A percentile compares a stretch with the other conserved stretches of the same genome.
Conservation (phyloP, 352 stramenopile genomes). For the Phytophthora megakarya region DNA sequence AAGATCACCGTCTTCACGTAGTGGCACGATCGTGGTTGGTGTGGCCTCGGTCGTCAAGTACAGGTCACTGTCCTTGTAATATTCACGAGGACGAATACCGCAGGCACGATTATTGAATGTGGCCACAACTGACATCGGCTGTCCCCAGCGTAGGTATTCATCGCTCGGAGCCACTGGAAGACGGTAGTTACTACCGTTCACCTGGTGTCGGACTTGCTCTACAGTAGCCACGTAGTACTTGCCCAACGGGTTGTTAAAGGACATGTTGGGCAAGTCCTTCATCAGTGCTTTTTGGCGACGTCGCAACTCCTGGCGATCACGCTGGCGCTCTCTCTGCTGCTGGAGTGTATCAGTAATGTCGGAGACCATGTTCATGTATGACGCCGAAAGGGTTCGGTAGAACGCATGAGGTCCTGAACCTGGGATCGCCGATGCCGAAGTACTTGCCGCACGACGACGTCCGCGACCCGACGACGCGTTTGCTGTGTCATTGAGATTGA, state of each 20-base stretch:
- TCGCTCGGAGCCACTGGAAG: slow-evolving; percentile 35
- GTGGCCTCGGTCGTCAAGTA: slow-evolving; percentile 75
- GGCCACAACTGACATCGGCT: slow-evolving; percentile 64
- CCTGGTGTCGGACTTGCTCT: slow-evolving; percentile 45
- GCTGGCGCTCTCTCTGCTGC: slow-evolving; percentile 47
- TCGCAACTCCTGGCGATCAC: slow-evolving; percentile 54
- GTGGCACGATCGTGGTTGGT: slow-evolving; percentile 61
- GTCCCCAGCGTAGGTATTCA: slow-evolving; percentile 63
- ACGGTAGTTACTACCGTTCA: slow-evolving; percentile 34
- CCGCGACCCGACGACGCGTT: slow-evolving; percentile 28
- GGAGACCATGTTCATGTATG: slow-evolving; percentile 46
- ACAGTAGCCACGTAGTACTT: slow-evolving; percentile 68
- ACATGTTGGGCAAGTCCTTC: slow-evolving; percentile 82
- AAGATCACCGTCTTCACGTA: slow-evolving; percentile 69
- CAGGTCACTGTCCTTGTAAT: slow-evolving; percentile 78
- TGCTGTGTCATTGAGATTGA: slow-evolving; percentile 12
- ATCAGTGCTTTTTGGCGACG: slow-evolving; percentile 56
- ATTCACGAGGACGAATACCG: slow-evolving; percentile 68
- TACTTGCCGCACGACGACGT: slow-evolving; percentile 48
- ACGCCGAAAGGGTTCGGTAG: slow-evolving; percentile 49
- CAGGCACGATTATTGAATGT: slow-evolving; percentile 60
- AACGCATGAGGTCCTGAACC: slow-evolving; percentile 35
- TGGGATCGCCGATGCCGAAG: slow-evolving; percentile 29
- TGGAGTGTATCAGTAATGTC: slow-evolving; percentile 49
- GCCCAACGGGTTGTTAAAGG: slow-evolving; percentile 55